phyloP scores from a whole-genome alignment of 1,284 basidiomycete genomes.

The Trichosporon asahii region DNA sequence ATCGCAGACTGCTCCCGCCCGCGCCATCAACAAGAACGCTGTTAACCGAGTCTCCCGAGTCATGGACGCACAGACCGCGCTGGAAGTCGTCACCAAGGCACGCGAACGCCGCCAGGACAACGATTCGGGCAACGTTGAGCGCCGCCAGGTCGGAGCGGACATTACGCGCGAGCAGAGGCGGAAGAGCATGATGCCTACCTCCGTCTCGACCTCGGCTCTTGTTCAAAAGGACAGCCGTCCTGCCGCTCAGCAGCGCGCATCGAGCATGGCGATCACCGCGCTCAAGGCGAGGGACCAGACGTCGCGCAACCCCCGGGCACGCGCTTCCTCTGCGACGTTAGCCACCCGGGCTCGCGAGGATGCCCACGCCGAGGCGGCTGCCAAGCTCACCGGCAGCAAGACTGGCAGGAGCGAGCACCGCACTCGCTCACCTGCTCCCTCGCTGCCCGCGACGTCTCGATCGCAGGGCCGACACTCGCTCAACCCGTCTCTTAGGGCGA shows the following conservation, averaged over 20 bases:
- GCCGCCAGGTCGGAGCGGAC: slow-evolving; percentile 24
- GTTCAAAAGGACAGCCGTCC: background rate
- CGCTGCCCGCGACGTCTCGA: slow-evolving; percentile 13
- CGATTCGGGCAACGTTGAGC: slow-evolving; percentile 31
- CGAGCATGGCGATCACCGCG: slow-evolving; percentile 9
- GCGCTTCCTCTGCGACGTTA: background rate
- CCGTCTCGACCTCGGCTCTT: slow-evolving; percentile 4
- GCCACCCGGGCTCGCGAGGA: slow-evolving; percentile 2
- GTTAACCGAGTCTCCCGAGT: slow-evolving; percentile 34
- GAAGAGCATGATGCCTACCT: slow-evolving; percentile 14
- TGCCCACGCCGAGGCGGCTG: background rate
- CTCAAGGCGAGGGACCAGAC: background rate
- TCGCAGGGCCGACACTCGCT: slow-evolving; percentile 17
- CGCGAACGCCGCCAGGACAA: slow-evolving; percentile 36
- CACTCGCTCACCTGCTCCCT: slow-evolving; percentile 18
- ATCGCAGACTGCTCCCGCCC: slow-evolving; percentile 25
- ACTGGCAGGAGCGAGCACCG: slow-evolving; percentile 8
- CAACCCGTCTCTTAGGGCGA: slow-evolving; percentile 8
- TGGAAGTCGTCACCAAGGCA: slow-evolving; percentile 34
- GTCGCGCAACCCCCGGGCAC: background rate
- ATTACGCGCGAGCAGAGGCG: slow-evolving; percentile 19
- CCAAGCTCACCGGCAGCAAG: slow-evolving; percentile 11
- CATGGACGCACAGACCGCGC: slow-evolving; percentile 20
- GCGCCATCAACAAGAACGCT: slow-evolving; percentile 12
- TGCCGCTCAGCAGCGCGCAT: slow-evolving; percentile 3